Conservation (phyloP, 352 stramenopile genomes). For the Phytopythium aichiense region DNA sequence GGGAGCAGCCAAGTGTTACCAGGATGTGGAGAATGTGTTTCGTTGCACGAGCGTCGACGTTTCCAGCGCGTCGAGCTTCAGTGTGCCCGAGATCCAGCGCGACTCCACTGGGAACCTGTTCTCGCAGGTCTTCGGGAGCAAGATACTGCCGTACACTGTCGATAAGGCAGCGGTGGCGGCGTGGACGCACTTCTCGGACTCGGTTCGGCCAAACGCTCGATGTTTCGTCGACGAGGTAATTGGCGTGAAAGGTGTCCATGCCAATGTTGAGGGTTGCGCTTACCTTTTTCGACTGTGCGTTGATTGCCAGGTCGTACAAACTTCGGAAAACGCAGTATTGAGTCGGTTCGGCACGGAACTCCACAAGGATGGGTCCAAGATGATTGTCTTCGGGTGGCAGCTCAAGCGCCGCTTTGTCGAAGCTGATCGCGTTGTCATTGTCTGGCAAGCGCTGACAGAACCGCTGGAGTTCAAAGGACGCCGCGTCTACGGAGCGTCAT, state of each 20-base stretch:
- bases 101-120: conserved; percentile 14
- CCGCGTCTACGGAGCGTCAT: conserved; percentile 20
- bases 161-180: conserved; percentile 20
- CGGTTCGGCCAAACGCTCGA: conserved; percentile 8
- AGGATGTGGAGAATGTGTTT: neutral
- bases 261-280: neutral
- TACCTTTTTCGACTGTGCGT: neutral
- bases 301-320: neutral
- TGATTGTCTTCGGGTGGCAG: neutral
- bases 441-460: conserved; percentile 26
- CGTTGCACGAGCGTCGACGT: neutral
- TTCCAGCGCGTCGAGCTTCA: neutral
- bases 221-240: neutral
- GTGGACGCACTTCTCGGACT: conserved; percentile 38
- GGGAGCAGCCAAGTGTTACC: neutral
- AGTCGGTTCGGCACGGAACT: conserved; percentile 17
- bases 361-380: conserved; percentile 8
- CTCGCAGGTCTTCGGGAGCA: conserved; percentile 42
- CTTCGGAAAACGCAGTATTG: conserved; percentile 13
- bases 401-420: conserved; percentile 3
- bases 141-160: conserved; percentile 37
- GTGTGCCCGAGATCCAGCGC: neutral
- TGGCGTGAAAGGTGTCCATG: neutral
- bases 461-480: conserved; percentile 30
- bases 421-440: conserved; percentile 6